Conservation (phyloP, 176 grass and related monocot genomes). For the Eremochloa ophiuroides region DNA sequence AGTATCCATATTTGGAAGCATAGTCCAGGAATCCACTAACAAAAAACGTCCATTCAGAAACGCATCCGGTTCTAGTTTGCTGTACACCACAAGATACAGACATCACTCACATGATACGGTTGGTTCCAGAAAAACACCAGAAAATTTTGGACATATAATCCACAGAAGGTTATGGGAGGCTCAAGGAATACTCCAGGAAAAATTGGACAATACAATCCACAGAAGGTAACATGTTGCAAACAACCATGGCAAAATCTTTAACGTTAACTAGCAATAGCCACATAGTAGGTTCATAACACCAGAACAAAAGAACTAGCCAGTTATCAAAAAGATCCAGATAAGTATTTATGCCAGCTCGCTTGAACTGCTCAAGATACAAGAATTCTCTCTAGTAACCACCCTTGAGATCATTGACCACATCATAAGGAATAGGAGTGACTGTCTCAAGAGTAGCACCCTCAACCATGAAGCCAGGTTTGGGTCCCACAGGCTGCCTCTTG, state of each 20-base stretch:
- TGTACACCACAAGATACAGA: not conserved
- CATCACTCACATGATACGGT: not conserved
- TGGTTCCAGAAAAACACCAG: too few relatives aligned
- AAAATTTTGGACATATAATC: too few relatives aligned
- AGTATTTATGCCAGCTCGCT: conserved; percentile 19
- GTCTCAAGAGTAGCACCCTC: conserved; percentile 71
- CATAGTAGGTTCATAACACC: too few relatives aligned
- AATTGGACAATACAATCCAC: too few relatives aligned
- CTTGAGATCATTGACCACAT: conserved; percentile 98
- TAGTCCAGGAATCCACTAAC: too few relatives aligned
- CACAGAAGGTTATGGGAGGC: too few relatives aligned
- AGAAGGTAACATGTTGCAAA: too few relatives aligned
- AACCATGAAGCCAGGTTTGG: conserved; percentile 93
- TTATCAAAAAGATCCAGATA: conserved; percentile 27
- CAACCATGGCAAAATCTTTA: too few relatives aligned
- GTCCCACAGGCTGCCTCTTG: conserved; percentile 72
- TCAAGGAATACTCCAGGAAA: too few relatives aligned
- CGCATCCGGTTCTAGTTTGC: not conserved
- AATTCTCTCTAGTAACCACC: conserved; percentile 72
- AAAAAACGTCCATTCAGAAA: not conserved
- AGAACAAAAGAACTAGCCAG: conserved; percentile 30
- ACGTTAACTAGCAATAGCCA: too few relatives aligned
- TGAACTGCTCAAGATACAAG: conserved; percentile 6
- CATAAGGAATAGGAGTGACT: conserved; percentile 87
- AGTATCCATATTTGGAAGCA: too few relatives aligned